Conservation (phyloP, 352 stramenopile species). For the Globisporangium parvum region DNA sequence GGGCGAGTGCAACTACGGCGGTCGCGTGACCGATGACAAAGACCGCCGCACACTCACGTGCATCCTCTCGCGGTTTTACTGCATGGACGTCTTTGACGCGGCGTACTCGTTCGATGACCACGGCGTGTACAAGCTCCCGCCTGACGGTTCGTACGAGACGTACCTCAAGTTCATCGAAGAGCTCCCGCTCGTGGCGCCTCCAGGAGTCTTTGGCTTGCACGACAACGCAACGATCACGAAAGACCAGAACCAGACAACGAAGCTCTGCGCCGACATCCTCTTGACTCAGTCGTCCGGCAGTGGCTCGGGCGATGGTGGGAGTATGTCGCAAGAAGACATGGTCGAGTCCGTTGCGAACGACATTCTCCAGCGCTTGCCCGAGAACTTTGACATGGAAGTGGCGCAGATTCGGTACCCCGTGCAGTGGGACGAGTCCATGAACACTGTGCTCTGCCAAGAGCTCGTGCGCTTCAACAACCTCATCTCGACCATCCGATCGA, state of each 20-base stretch:
- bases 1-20: constrained; percentile 83
- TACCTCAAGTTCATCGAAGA: constrained; percentile 82
- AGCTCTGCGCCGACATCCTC: constrained; percentile 91
- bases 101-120: constrained; percentile 65
- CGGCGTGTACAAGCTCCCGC: constrained; percentile 66
- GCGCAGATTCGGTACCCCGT: constrained; percentile 90
- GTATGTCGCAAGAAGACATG: constrained; percentile 85
- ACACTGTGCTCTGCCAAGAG: constrained; percentile 92
- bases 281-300: constrained; percentile 79
- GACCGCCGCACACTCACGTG: constrained; percentile 72
- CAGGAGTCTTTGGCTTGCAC: constrained; percentile 91
- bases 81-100: constrained; percentile 51
- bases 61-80: constrained; percentile 73
- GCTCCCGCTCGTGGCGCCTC: constrained; percentile 82
- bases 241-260: constrained; percentile 92
- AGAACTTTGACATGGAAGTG: constrained; percentile 91
- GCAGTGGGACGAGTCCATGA: constrained; percentile 92
- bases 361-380: constrained; percentile 79
- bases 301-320: constrained; percentile 47
- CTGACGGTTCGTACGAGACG: constrained; percentile 64
- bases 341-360: constrained; percentile 84
- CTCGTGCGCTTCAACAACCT: constrained; percentile 93
- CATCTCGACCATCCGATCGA: constrained; percentile 79
- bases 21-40: constrained; percentile 84
- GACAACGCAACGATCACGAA: constrained; percentile 94